Conservation (phyloP, 148 eudicot genomes). For the Silene uniflora region DNA sequence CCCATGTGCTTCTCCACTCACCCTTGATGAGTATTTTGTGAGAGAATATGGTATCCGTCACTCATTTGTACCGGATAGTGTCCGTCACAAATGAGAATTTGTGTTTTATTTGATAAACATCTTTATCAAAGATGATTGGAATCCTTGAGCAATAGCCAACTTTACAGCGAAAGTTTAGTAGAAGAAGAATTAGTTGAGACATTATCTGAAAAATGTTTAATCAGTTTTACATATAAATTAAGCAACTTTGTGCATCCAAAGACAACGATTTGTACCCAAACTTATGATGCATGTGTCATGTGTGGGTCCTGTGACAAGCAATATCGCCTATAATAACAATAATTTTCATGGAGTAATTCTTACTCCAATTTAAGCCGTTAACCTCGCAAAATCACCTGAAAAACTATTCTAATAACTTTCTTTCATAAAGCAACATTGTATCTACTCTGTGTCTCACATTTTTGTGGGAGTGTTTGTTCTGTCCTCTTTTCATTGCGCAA, state of each 20-base stretch:
- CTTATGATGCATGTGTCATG: not conserved
- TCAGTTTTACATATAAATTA: conserved; percentile 10
- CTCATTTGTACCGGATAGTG: too few relatives aligned
- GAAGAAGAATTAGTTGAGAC: conserved; percentile 2
- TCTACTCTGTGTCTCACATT: too few relatives aligned
- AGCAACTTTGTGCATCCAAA: conserved; percentile 8
- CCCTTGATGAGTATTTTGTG: too few relatives aligned
- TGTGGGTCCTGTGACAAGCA: not conserved
- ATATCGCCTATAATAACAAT: not conserved
- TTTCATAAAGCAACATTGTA: too few relatives aligned
- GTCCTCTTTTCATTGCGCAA: too few relatives aligned
- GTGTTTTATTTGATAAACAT: not conserved
- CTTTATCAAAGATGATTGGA: conserved; percentile 7
- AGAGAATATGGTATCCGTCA: too few relatives aligned
- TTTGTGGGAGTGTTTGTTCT: too few relatives aligned
- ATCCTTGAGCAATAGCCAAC: not conserved
- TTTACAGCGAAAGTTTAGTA: conserved; percentile 8
- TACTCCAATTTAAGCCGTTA: not conserved
- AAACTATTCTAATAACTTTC: too few relatives aligned
- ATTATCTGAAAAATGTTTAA: not conserved
- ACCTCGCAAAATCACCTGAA: not conserved
- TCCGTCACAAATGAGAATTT: too few relatives aligned
- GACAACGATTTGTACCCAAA: conserved; percentile 22
- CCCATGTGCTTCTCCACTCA: too few relatives aligned
- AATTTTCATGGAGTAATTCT: not conserved